Conservation (phyloP, 2,329 filamentous ascomycete genomes). For the Fusarium nygamai region DNA sequence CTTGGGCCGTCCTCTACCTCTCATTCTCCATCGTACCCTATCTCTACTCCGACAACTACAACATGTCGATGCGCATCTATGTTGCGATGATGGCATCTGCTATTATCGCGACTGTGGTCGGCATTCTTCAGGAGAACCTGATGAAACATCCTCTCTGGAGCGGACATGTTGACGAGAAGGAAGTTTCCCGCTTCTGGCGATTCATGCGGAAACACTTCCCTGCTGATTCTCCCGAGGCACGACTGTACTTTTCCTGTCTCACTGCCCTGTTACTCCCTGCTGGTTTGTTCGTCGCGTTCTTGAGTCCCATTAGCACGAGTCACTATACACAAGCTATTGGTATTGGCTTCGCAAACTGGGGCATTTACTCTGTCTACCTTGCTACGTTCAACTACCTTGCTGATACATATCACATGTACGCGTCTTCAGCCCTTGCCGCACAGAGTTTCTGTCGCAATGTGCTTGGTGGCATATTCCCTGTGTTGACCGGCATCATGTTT, state of each 20-base stretch:
- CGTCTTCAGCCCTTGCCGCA: constrained; percentile 85
- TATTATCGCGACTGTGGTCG: constrained; percentile 72
- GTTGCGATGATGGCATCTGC: constrained; percentile 75
- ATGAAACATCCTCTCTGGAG: constrained; percentile 58
- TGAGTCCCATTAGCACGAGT: constrained; percentile 39
- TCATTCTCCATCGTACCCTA: constrained; percentile 84
- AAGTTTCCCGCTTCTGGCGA: constrained; percentile 53
- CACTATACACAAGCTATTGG: constrained; percentile 59
- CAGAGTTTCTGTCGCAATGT: constrained; percentile 89
- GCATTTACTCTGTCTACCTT: constrained; percentile 87
- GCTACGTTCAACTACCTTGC: constrained; percentile 94
- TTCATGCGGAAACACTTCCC: constrained; percentile 59
- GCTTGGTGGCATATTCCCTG: constrained; percentile 81
- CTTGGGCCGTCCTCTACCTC: constrained; percentile 89
- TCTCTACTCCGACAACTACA: constrained; percentile 75
- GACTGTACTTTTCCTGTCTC: constrained; percentile 85
- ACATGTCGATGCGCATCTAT: constrained; percentile 76
- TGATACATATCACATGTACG: constrained; percentile 86
- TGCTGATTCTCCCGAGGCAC: constrained; percentile 73
- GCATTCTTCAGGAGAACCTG: constrained; percentile 77
- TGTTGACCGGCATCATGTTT: constrained; percentile 81
- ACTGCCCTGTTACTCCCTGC: constrained; percentile 79
- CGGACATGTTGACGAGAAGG: constrained; percentile 29
- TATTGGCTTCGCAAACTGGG: constrained; percentile 79
- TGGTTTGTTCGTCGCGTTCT: constrained; percentile 70